Conservation (phyloP, 805 yeast genomes). For the Barnettozyma sp. region DNA sequence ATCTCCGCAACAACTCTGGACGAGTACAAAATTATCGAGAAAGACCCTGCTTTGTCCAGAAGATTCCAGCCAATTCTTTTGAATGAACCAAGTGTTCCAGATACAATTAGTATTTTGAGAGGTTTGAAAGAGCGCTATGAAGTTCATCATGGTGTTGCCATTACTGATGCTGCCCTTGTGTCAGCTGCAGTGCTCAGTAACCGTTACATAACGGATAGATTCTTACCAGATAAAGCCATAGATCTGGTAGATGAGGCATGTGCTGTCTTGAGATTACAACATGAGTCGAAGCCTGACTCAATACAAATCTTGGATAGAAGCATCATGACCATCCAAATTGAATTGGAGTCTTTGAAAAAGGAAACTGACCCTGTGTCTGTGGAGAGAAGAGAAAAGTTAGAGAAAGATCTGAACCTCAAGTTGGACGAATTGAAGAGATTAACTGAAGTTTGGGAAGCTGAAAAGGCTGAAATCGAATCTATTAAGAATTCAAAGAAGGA, state of each 20-base stretch:
- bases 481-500: constrained; percentile 76
- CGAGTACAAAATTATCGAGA: constrained; percentile 91
- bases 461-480: constrained; percentile 66
- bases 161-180: constrained; percentile 86
- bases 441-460: constrained; percentile 82
- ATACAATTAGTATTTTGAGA: constrained; percentile 84
- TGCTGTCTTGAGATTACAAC: constrained; percentile 88
- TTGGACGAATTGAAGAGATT: constrained; percentile 60
- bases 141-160: constrained; percentile 96
- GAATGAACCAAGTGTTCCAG: constrained; percentile 84
- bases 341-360: constrained; percentile 85
- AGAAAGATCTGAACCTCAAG: constrained; percentile 57
- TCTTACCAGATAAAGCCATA: constrained; percentile 92
- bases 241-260: constrained; percentile 97
- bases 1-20: constrained; percentile 96
- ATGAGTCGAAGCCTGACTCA: constrained; percentile 94
- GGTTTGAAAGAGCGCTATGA: constrained; percentile 93
- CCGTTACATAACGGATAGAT: constrained; percentile 86
- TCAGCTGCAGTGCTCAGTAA: constrained; percentile 89
- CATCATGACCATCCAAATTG: constrained; percentile 91
- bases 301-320: constrained; percentile 83
- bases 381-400: constrained; percentile 71
- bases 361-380: constrained; percentile 81
- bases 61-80: constrained; percentile 85
- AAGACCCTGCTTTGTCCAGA: constrained; percentile 93